Evolutionary conservation across 306 rosid genomes (phyloP).

Genomic region (Crataegus laevigata): DNA sequence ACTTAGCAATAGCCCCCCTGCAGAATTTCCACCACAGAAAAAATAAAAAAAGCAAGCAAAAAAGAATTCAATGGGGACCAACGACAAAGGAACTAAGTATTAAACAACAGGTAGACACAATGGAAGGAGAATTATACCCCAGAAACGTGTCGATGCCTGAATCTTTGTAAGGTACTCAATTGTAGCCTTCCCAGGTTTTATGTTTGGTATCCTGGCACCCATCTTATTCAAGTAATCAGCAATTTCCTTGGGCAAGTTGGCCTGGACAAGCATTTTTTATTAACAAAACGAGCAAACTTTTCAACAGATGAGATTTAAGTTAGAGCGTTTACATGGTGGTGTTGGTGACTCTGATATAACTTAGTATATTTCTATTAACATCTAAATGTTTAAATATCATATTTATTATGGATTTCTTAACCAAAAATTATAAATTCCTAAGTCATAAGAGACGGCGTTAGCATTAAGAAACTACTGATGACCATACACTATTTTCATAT

Average conservation of each 20-base stretch:
- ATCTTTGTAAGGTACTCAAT: conserved; percentile 85
- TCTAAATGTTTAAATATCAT: not conserved
- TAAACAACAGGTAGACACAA: conserved; percentile 1
- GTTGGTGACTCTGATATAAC: not conserved
- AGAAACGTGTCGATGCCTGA: conserved; percentile 96
- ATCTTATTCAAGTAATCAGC: conserved; percentile 96
- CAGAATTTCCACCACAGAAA: conserved; percentile 16
- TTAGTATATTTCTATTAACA: not conserved
- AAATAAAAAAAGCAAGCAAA: conserved; percentile 16
- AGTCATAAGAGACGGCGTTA: not conserved
- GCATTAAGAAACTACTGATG: not conserved
- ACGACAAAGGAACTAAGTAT: not conserved
- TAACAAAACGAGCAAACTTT: not conserved
- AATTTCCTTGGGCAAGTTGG: conserved; percentile 97
- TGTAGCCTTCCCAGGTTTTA: conserved; percentile 97
- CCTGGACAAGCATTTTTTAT: conserved; percentile 46
- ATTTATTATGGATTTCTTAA: not conserved
- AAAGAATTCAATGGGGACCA: not conserved
- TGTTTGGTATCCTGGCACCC: conserved; percentile 93
- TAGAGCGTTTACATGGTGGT: not conserved
- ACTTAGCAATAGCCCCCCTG: conserved; percentile 87
- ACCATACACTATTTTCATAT: not conserved
- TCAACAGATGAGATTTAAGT: not conserved
- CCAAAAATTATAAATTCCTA: not conserved
- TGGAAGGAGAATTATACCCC: conserved; percentile 56